Evolutionary conservation across 1,139 yeast species (phyloP), one percentile per base, ranked within the genome.

Genomic region (Trichomonascaceae sp.): DNA sequence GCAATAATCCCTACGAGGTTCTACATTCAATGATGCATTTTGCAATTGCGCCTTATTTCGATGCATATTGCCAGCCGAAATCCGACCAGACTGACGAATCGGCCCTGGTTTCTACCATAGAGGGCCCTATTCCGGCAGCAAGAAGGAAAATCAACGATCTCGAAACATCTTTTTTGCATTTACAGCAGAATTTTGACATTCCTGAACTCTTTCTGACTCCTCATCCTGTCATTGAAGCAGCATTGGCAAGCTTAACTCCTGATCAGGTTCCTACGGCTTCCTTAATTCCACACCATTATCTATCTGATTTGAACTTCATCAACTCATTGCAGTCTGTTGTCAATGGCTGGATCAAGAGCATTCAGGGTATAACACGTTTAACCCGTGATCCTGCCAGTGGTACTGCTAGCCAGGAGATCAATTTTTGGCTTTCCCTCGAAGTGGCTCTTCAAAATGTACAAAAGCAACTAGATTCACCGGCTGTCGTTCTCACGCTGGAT

Each of bases 371-470:
- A 8, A 80, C 91, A 0, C 72, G 73, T 38, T 66, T 84, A 46
- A 67, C 75, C 27, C 68, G 77, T 4, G 78, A 78, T 38, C 82
- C 87, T 0, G 60, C 70, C 1, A 82, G 79, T 47, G 90, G 88
- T 0, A 73, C 80, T 0, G 81, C 90, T 0, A 62, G 73, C 0
- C 93, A 87, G 53, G 97, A 91, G 64, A 76, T 86, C 12, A 81
- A 78, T 52, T 91, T 87, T 63, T 91, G 98, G 97, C 73, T 75
- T 20, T 80, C 89, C 0, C 76, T 87, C 75, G 95, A 87, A 62
- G 67, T 71, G 1, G 84, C 90, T 0, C 71, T 91, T 41, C 58
- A 65, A 5, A 74, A 83, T 3, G 75, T 88, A 1, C 79, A 80
- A 52, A 74, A 74, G 1, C 96, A 89, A 66, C 69, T 87, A 1